These are phyloP conservation scores for Centella asiatica DNA, from an alignment of 129 eudicot genomes.

Conservation along the genomic window DNA sequence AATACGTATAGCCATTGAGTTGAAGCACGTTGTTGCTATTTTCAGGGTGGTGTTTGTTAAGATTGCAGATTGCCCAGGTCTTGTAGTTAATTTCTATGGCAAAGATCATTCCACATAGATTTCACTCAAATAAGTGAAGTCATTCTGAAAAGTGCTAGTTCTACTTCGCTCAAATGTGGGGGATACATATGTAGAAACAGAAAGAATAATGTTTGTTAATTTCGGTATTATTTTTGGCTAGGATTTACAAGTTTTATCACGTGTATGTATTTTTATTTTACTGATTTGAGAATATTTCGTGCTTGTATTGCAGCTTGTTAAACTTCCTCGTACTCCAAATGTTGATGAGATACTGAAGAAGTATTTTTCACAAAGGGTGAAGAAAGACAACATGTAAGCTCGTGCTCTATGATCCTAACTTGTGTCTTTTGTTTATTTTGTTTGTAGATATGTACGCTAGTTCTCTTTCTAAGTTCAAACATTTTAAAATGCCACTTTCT, in stretches of 20 bases:
- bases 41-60: no score
- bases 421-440: not conserved
- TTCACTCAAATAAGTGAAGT: not conserved
- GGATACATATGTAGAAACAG: not conserved
- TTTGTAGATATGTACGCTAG: not conserved
- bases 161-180: not conserved
- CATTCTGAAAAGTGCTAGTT: not conserved
- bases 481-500: not conserved
- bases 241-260: not conserved
- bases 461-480: not conserved
- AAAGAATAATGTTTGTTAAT: not conserved
- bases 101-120: no score
- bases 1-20: no score
- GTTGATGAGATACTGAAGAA: conserved; percentile 44
- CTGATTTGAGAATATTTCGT: not conserved
- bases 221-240: not conserved
- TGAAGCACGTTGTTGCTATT: no score
- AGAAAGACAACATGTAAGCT: conserved; percentile 54
- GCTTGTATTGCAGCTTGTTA: conserved; percentile 45
- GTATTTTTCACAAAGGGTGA: conserved; percentile 40
- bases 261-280: not conserved
- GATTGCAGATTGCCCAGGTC: no score
- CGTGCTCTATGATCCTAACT: not conserved
- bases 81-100: no score
- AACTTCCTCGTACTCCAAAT: conserved; percentile 72